Conservation (phyloP, 148 eudicot species). For the Camellia japonica region DNA sequence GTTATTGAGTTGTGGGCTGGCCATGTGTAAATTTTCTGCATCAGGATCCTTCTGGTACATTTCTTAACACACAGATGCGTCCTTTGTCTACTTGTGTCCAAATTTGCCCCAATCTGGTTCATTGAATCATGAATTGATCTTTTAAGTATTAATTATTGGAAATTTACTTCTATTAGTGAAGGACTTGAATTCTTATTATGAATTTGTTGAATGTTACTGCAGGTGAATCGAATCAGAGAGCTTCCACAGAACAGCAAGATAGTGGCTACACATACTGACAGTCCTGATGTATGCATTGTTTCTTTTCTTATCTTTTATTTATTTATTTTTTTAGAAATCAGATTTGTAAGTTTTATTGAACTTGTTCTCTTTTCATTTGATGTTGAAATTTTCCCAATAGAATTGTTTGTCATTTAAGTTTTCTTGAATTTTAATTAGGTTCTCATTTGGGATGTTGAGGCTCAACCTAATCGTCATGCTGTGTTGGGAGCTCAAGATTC, state of each 20-base stretch:
- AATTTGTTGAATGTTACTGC: constrained; percentile 17
- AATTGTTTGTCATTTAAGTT: not conserved
- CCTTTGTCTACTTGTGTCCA: not conserved
- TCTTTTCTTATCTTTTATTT: not conserved
- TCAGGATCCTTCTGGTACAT: not conserved
- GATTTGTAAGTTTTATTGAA: not conserved
- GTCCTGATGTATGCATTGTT: constrained; percentile 67
- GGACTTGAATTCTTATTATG: not conserved
- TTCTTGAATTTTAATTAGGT: constrained; percentile 42
- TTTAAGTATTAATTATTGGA: not conserved
- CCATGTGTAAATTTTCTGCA: not conserved
- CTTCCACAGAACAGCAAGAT: constrained; percentile 91
- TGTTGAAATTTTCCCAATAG: not conserved
- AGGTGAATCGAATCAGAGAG: constrained; percentile 96
- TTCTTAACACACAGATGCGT: not conserved
- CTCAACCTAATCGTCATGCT: constrained; percentile 89
- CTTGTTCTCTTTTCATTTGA: not conserved
- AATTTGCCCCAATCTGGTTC: not conserved
- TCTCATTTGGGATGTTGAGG: constrained; percentile 91
- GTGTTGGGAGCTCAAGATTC: constrained; percentile 68
- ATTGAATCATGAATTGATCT: not conserved
- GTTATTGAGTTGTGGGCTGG: not conserved
- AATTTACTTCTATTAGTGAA: not conserved
- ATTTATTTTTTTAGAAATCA: not conserved
- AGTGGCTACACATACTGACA: constrained; percentile 96